Evolutionary conservation across 192 early-diverging fungal species (phyloP), one percentile per base, ranked within the genome.

Genomic region (Rhizoclosmatium sp.): DNA sequence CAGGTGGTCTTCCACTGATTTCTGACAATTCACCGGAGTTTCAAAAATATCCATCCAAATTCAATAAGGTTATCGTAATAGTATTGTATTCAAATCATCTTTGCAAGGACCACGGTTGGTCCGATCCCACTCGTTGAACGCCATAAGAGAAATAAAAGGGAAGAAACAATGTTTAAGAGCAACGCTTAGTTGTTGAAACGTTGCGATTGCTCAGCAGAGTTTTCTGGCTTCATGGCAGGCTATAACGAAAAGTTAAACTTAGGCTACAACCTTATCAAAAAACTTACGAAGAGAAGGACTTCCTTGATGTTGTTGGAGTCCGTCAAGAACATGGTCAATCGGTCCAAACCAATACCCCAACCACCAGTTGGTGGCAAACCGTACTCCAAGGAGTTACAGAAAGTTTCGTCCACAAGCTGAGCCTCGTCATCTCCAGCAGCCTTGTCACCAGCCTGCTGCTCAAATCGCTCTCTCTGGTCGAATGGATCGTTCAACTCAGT

Each of bases 401-500:
- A 99, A 78, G 92, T 95, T 87, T 99, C 97, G 78, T 99, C 98
- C 78, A 99, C 93, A 80, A 96, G 81, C 87, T 99, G 98, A 40
- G 98, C 98, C 85, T 99, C 98, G 79, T 99, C 98, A 82, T 99
- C 98, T 79, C 98, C 98, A 68, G 94, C 95, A 72, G 88, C 98
- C 92, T 99, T 99, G 83, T 99, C 97, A 46, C 79, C 85, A 42
- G 98, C 98, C 88, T 99, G 98, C 89, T 98, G 95, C 51, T 91
- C 97, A 85, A 99, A 99, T 81, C 97, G 90, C 84, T 97, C 96
- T 73, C 98, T 93, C 87, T 99, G 98, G 79, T 97, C 98, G 82
- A 96, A 97, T 54, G 98, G 98, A 89, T 99, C 98, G 90, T 99
- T 99, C 85, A 99, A 91, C 91, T 99, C 98, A 4, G 98, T 99